Evolutionary conservation across 2,329 filamentous ascomycete species (phyloP).

Genomic region (Elsinoe arachidis): DNA sequence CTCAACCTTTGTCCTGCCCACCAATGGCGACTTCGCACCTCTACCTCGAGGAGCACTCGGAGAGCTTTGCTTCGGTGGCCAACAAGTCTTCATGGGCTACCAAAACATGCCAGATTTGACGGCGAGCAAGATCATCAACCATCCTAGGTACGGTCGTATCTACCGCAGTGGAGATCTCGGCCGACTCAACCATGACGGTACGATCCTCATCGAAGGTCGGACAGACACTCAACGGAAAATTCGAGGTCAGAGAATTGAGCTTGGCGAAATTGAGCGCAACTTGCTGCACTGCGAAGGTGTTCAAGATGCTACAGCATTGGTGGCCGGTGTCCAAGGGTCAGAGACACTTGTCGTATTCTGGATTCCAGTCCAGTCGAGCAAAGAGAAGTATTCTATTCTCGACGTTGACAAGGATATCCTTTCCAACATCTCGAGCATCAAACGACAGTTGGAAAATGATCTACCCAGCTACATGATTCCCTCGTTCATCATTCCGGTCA

Average conservation of each 20-base stretch:
- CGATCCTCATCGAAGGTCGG: conserved; percentile 62
- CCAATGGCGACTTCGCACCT: conserved; percentile 38
- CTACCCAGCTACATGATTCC: conserved; percentile 76
- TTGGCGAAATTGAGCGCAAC: conserved; percentile 62
- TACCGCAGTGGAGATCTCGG: conserved; percentile 81
- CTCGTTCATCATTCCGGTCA: conserved; percentile 61
- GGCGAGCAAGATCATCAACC: conserved; percentile 57
- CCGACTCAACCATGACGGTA: conserved; percentile 66
- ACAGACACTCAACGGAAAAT: conserved; percentile 76
- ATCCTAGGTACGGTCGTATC: conserved; percentile 60
- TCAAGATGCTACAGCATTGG: conserved; percentile 55
- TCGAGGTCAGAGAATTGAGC: conserved; percentile 69
- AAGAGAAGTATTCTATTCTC: conserved; percentile 31
- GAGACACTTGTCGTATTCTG: conserved; percentile 63
- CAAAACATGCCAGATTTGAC: conserved; percentile 57
- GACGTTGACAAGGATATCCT: conserved; percentile 26
- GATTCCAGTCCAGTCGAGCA: conserved; percentile 36
- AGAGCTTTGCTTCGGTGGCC: conserved; percentile 79
- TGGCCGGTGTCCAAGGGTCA: conserved; percentile 39
- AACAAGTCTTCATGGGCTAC: conserved; percentile 69
- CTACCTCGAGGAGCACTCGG: conserved; percentile 66
- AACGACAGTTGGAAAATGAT: conserved; percentile 43
- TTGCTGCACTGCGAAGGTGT: conserved; percentile 47
- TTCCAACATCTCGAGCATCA: conserved; percentile 39
- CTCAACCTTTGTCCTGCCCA: conserved; percentile 56